These are phyloP conservation scores for Alternaria sp. DNA, from an alignment of 2,329 filamentous ascomycete species.

Conservation along the genomic window DNA sequence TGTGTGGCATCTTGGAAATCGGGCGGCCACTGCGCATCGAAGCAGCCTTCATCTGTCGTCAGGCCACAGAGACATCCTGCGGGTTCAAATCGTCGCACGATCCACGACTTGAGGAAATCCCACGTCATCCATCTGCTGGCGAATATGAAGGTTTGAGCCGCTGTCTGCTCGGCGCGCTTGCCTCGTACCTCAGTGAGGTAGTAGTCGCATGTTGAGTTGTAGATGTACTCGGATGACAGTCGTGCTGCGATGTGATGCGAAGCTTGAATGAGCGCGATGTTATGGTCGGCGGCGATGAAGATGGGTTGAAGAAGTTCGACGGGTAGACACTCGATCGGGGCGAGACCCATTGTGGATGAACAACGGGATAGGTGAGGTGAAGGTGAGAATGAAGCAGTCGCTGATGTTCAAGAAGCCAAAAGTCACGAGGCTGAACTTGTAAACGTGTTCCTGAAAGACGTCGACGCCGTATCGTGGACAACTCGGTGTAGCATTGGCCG, in stretches of 20 bases:
- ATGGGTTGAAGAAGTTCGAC: constrained; percentile 60
- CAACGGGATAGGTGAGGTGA: neutral
- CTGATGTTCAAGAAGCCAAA: neutral
- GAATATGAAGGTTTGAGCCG: constrained; percentile 35
- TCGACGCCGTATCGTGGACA: neutral
- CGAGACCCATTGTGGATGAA: constrained; percentile 14
- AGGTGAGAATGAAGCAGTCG: neutral
- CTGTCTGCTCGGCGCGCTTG: constrained; percentile 19
- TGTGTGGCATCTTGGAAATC: constrained; percentile 34
- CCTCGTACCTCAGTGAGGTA: constrained; percentile 22
- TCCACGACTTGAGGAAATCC: constrained; percentile 37
- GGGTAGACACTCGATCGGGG: constrained; percentile 55
- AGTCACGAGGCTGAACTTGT: accelerated
- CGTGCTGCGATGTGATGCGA: constrained; percentile 50
- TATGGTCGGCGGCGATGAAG: constrained; percentile 54
- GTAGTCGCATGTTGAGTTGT: constrained; percentile 30
- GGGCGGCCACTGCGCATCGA: constrained; percentile 40
- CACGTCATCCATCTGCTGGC: constrained; percentile 43
- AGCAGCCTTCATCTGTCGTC: constrained; percentile 26
- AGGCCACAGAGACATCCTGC: constrained; percentile 36
- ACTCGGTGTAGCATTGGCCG: constrained; percentile 1
- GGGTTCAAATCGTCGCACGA: constrained; percentile 21
- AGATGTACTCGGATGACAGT: constrained; percentile 35
- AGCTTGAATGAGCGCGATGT: constrained; percentile 49
- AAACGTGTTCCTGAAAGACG: neutral